phyloP scores from a whole-genome alignment of 306 rosid genomes.

The Quercus variabilis region DNA sequence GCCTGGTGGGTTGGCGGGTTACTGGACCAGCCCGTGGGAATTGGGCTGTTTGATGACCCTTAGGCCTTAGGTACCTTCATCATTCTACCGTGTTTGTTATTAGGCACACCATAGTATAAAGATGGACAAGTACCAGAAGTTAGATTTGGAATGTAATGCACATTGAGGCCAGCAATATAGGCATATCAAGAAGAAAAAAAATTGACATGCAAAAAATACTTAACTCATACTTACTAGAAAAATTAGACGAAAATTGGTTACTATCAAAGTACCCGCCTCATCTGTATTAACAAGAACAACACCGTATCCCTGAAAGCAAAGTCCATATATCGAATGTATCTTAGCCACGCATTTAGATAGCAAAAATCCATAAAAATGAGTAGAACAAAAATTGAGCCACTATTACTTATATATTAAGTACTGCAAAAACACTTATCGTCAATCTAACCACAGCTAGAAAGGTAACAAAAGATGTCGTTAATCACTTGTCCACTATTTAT shows the following conservation, averaged over 20 bases:
- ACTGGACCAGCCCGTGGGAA: no score
- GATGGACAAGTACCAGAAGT: neutral
- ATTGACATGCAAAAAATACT: conserved; percentile 13
- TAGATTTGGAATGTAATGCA: neutral
- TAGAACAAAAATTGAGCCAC: neutral
- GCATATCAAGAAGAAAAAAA: neutral
- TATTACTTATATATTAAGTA: neutral
- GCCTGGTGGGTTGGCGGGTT: no score
- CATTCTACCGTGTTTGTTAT: neutral
- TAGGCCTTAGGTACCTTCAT: neutral
- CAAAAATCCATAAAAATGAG: neutral
- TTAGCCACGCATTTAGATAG: conserved; percentile 12
- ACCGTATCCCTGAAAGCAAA: conserved; percentile 71
- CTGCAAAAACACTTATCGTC: neutral
- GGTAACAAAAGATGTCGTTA: neutral
- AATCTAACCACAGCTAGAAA: neutral
- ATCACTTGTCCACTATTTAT: neutral
- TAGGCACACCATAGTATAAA: neutral
- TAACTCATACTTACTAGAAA: conserved; percentile 68
- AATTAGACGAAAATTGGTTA: conserved; percentile 87
- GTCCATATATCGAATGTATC: conserved; percentile 15
- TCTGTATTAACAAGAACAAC: conserved; percentile 94
- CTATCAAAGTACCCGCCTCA: conserved; percentile 82
- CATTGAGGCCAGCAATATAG: neutral
- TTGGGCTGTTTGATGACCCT: no score